Evolutionary conservation across 345 rosid genomes (phyloP), one percentile per base, ranked within the genome.

Genomic region (Moricandia arvensis): DNA sequence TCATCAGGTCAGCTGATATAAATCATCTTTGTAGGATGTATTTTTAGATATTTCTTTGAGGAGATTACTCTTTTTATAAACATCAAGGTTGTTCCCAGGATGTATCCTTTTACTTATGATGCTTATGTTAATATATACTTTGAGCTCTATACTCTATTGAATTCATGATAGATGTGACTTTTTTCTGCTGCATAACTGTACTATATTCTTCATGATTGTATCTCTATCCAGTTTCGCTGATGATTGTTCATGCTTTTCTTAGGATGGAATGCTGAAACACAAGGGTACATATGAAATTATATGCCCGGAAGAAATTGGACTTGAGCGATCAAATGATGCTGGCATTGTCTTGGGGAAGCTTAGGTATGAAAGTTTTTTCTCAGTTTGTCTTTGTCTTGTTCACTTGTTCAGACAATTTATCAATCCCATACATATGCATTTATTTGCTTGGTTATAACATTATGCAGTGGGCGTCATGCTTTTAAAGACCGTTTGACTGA

Each of bases 221-320:
- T 35, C 10, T 51, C 8, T 5, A 21, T 70, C 24, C 10, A 6
- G 51, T 43, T 63, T 21, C 3, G 37, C 7, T 63, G 31, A 57
- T 45, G 33, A 45, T 59, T 63, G 9, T 43, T 16, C 12, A 29
- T 77, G 73, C 30, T 66, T 62, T 74, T 78, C 51, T 27, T 80
- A 94, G 98, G 93, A 94, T 70, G 97, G 98, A 83, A 91, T 94
- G 97, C 87, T 91, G 57, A 91, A 90, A 81, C 93, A 94, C 82
- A 87, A 90, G 82, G 82, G 89, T 37, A 94, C 97, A 4, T 94
- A 94, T 87, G 98, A 94, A 82, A 91, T 94, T 62, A 87, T 91
- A 8, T 84, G 85, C 49, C 97, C 95, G 0, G 95, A 91, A 57
- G 97, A 90, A 79, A 87, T 94, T 49, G 98, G 98, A 51, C 96